phyloP scores from a whole-genome alignment of 805 yeast species.

The Cyberlindnera subsufficiens region DNA sequence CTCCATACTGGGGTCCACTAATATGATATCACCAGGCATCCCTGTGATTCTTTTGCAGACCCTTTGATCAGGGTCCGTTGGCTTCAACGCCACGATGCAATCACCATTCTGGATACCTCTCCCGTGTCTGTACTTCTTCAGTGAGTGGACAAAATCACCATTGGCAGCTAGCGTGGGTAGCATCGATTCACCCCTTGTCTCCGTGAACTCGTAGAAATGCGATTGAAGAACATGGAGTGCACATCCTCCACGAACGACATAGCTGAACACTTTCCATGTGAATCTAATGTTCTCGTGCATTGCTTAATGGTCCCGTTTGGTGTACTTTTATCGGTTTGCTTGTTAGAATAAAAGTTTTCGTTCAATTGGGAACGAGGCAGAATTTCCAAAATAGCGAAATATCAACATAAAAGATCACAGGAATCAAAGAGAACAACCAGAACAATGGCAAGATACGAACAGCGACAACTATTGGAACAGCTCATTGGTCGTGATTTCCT shows the following conservation, averaged over 20 bases:
- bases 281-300: slow-evolving; percentile 15
- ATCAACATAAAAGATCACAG: not conserved
- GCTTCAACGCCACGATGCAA: slow-evolving; percentile 80
- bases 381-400: not conserved
- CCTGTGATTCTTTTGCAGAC: slow-evolving; percentile 94
- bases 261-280: slow-evolving; percentile 19
- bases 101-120: slow-evolving; percentile 74
- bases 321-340: no score
- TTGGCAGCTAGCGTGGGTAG: slow-evolving; percentile 75
- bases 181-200: slow-evolving; percentile 93
- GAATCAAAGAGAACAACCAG: not conserved
- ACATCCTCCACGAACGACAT: slow-evolving; percentile 48
- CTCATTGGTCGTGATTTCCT: slow-evolving; percentile 62
- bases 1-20: slow-evolving; percentile 68
- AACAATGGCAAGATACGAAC: slow-evolving; percentile 55
- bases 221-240: slow-evolving; percentile 61
- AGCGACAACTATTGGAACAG: slow-evolving; percentile 69
- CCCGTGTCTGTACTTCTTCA: slow-evolving; percentile 60
- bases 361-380: not conserved
- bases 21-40: slow-evolving; percentile 87
- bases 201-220: slow-evolving; percentile 67
- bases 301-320: not conserved
- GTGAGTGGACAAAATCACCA: slow-evolving; percentile 75
- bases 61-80: slow-evolving; percentile 77
- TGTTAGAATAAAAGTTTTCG: not conserved